A percentile compares a stretch with the other conserved stretches of the same genome.
Evolutionary conservation across 176 grass and related monocot species (phyloP).

Genomic region (Eragrostis curvula): DNA sequence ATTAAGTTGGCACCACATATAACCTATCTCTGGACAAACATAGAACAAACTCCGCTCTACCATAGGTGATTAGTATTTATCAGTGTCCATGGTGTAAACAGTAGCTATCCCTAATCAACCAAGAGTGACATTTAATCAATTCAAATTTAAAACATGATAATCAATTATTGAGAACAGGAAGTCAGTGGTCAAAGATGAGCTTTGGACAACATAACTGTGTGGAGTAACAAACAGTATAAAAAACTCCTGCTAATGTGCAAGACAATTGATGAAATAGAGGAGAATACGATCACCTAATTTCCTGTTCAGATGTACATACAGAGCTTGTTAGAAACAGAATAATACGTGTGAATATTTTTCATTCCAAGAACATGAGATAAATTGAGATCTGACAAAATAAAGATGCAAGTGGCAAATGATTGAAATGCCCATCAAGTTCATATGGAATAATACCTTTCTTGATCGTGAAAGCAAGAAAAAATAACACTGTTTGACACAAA

Average conservation of each 20-base stretch:
- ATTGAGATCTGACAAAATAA: too few relatives aligned
- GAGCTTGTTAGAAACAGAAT: neutral
- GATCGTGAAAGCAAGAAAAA: constrained; percentile 3
- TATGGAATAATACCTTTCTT: neutral
- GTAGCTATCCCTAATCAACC: neutral
- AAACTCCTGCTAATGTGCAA: neutral
- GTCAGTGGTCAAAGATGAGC: neutral
- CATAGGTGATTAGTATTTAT: constrained; percentile 16
- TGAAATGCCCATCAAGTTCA: constrained; percentile 8
- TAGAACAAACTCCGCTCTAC: neutral
- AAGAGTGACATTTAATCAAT: neutral
- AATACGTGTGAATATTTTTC: neutral
- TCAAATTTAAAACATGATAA: neutral
- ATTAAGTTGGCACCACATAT: constrained; percentile 31
- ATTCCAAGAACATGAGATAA: too few relatives aligned
- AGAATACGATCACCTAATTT: constrained; percentile 15
- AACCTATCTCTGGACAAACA: constrained; percentile 14
- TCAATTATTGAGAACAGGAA: too few relatives aligned
- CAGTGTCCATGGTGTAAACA: constrained; percentile 9
- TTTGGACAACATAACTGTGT: neutral
- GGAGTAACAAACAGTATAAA: neutral
- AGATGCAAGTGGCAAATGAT: constrained; percentile 17
- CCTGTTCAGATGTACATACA: neutral
- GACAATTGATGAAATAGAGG: constrained; percentile 3
- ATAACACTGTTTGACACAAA: neutral